Evolutionary conservation across 2,329 filamentous ascomycete species (phyloP).

Genomic region (Fusarium pseudoanthophilum): DNA sequence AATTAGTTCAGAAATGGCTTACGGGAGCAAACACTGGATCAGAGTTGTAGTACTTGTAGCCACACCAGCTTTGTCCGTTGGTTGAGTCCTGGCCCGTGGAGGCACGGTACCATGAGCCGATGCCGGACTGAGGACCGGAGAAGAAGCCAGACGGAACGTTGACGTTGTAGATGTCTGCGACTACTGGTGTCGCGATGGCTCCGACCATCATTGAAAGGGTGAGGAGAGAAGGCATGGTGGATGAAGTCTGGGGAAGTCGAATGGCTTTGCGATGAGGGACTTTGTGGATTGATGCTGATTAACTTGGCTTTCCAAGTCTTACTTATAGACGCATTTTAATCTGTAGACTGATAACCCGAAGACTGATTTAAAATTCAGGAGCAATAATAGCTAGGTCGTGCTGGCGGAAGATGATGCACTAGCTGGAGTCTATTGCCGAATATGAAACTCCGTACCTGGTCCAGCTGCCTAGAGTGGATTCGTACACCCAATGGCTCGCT

Average conservation of each 20-base stretch:
- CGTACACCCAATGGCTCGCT: background rate
- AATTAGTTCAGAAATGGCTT: rapidly evolving
- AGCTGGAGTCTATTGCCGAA: background rate
- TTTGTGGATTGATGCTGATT: background rate
- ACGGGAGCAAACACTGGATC: background rate
- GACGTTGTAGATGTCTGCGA: background rate
- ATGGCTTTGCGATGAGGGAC: background rate
- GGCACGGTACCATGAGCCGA: background rate
- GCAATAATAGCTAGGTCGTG: rapidly evolving
- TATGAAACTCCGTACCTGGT: background rate
- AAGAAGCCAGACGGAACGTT: background rate
- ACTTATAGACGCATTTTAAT: too few relatives aligned
- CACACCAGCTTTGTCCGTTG: background rate
- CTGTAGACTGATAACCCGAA: too few relatives aligned
- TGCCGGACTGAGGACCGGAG: background rate
- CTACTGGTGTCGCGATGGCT: background rate
- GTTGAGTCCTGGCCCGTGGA: background rate
- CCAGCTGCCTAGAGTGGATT: background rate
- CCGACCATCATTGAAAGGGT: background rate
- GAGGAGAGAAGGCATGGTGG: background rate
- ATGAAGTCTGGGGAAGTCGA: rapidly evolving
- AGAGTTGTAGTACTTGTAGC: background rate
- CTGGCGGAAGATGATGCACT: rapidly evolving
- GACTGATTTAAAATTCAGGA: background rate
- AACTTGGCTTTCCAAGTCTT: rapidly evolving